These are phyloP conservation scores for Apiospora hydei DNA, from an alignment of 2,329 filamentous ascomycete genomes.

Conservation along the genomic window DNA sequence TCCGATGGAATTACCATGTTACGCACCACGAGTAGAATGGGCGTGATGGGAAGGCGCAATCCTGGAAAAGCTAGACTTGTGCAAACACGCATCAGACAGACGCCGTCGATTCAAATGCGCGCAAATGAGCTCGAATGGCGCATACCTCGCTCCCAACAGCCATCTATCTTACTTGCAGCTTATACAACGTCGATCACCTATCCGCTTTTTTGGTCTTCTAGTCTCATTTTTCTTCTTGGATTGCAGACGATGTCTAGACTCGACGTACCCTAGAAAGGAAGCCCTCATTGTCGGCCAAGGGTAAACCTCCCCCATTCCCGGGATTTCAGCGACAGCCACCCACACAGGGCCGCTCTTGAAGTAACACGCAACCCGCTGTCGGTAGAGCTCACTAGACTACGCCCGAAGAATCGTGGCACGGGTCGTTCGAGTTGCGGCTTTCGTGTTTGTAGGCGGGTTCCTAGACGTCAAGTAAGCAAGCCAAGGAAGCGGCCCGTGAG, in stretches of 20 bases:
- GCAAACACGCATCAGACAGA: background rate
- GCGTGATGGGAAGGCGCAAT: background rate
- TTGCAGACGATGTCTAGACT: slow-evolving; percentile 52
- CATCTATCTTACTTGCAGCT: slow-evolving; percentile 15
- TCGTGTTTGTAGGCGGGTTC: slow-evolving; percentile 44
- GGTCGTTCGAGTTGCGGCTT: slow-evolving; percentile 43
- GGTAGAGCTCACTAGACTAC: slow-evolving; percentile 40
- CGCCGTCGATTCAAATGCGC: background rate
- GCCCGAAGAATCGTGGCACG: slow-evolving; percentile 46
- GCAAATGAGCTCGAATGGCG: background rate
- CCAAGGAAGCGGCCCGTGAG: background rate
- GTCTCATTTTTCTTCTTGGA: slow-evolving; percentile 43
- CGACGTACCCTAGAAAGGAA: slow-evolving; percentile 54
- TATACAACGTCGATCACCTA: slow-evolving; percentile 39
- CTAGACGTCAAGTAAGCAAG: slow-evolving; percentile 29
- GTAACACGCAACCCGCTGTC: slow-evolving; percentile 43
- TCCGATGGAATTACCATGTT: background rate
- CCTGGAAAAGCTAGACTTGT: background rate
- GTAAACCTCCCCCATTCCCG: slow-evolving; percentile 39
- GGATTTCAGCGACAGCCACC: slow-evolving; percentile 32
- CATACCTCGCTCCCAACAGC: background rate
- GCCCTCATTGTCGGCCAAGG: slow-evolving; percentile 47
- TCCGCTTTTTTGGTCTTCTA: slow-evolving; percentile 36
- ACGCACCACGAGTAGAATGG: background rate
- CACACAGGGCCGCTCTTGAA: slow-evolving; percentile 41